Base-by-base conservation (phyloP, 2,329 filamentous ascomycete genomes). In the Stemphylium lycopersici region DNA sequence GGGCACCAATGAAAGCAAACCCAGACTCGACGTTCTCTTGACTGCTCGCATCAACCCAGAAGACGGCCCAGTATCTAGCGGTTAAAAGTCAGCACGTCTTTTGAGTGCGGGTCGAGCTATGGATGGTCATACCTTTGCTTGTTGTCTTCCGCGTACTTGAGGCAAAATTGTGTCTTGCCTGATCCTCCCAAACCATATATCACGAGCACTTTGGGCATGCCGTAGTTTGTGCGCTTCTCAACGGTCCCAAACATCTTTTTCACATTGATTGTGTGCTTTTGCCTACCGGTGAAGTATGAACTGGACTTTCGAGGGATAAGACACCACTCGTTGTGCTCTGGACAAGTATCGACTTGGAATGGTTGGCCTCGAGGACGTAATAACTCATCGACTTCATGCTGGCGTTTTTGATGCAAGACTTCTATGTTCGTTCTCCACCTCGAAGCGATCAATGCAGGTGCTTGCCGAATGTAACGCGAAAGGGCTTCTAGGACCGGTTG, bases 161-260 rank as follows among this genome's bases (percentile, higher is more conserved):
- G 61, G 48, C 68, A 76, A 18, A 77, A 66, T 52, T 77, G 70
- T 8, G 72, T 77, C 59, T 78, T 78, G 10, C 76, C 75, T 39
- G 72, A 74, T 10, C 76, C 76, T 13, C 72, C 73, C 20, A 77
- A 50, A n/a, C 75, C 75, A 56, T 69, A 68, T 11, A 77, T 50
- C 7, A 77, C 73, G 48, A 74, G 68, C 6, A 70, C 39, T 3
- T 41, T 4, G n/a, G 39, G 39, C 7, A n/a, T 12, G 11, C 24
- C n/a, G 8, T 13, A n/a, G 5, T 13, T 6, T 10, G 10, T 7
- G 18, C 11, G 11, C n/a, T 31, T 6, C 11, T 26, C 4, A 6
- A 18, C 12, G 2, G 22, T 1, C 3, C 24, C 39, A 31, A 41
- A 3, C 24, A 39, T n/a, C 6, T 24, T 13, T 16, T 24, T 24